A percentile compares a stretch with the other conserved stretches of the same genome.
Conservation (phyloP, 176 grass and related monocot genomes). For the Zizania latifolia region DNA sequence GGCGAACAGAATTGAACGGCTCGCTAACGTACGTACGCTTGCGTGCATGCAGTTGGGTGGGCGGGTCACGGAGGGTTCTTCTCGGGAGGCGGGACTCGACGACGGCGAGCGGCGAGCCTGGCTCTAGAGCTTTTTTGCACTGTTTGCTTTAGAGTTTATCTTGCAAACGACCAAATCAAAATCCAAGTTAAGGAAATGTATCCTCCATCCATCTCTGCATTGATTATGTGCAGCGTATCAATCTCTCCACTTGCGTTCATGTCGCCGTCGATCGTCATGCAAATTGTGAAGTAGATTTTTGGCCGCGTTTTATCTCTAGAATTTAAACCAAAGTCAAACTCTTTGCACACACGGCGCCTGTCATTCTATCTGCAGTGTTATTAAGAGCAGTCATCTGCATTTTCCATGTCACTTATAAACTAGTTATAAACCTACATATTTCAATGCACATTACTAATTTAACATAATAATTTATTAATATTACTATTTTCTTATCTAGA, state of each 20-base stretch:
- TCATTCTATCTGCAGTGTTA: background rate
- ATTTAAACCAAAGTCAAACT: background rate
- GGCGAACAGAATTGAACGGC: background rate
- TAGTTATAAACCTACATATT: too few species aligned
- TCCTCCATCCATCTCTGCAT: background rate
- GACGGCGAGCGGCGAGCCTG: constrained; percentile 32
- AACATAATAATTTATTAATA: too few species aligned
- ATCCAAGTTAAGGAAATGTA: too few species aligned
- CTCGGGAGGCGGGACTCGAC: constrained; percentile 44
- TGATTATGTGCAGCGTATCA: background rate
- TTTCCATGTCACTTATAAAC: too few species aligned
- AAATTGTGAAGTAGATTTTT: background rate
- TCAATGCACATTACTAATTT: too few species aligned
- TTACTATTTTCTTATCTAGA: too few species aligned
- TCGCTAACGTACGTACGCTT: too few species aligned
- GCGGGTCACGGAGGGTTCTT: constrained; percentile 30
- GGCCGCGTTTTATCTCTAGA: background rate
- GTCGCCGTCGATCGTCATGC: background rate
- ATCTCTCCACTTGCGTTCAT: background rate
- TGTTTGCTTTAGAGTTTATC: too few species aligned
- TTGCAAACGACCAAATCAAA: too few species aligned
- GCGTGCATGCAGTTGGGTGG: constrained; percentile 14
- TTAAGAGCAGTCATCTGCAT: too few species aligned
- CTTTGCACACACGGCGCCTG: background rate
- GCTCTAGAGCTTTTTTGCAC: too few species aligned